Percentiles rank a stretch among this genome's conserved stretches.
Conservation (phyloP, 306 rosid species). For the Neltuma alba region DNA sequence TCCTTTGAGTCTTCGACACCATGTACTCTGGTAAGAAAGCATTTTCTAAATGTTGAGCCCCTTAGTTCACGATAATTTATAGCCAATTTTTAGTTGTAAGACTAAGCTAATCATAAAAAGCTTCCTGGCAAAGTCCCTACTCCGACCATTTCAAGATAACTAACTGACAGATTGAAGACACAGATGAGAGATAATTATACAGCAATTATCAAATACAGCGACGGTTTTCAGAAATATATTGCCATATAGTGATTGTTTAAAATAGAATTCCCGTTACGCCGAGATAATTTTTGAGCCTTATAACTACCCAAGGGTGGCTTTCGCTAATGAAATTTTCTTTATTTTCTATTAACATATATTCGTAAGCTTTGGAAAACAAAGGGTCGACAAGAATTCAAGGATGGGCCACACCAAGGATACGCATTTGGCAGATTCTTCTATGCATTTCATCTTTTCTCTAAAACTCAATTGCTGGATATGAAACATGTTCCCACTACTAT, state of each 20-base stretch:
- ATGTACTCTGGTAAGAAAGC: slow-evolving; percentile 41
- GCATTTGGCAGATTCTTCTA: slow-evolving; percentile 47
- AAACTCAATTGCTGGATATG: slow-evolving; percentile 42
- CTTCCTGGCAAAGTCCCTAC: slow-evolving; percentile 10
- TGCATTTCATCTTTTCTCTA: slow-evolving; percentile 43
- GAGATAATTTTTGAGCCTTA: not conserved
- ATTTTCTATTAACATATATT: slow-evolving; percentile 1
- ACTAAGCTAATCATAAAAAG: not conserved
- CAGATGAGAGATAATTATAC: not conserved
- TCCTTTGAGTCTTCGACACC: slow-evolving; percentile 16
- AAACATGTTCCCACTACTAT: slow-evolving; percentile 40
- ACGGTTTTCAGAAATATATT: not conserved
- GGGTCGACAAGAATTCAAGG: slow-evolving; percentile 75
- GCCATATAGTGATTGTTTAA: not conserved
- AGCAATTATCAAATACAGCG: not conserved
- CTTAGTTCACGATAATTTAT: slow-evolving; percentile 31
- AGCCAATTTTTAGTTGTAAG: slow-evolving; percentile 34
- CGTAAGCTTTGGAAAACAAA: slow-evolving; percentile 33
- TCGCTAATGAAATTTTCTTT: not conserved
- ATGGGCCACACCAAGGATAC: slow-evolving; percentile 62
- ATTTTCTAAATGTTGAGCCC: slow-evolving; percentile 37
- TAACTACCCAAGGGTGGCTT: not conserved
- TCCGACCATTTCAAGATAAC: slow-evolving; percentile 5
- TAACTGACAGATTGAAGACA: not conserved
- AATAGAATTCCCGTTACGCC: slow-evolving; percentile 4